A percentile compares a stretch with the other conserved stretches of the same genome.
These are phyloP conservation scores for Cryptosporidium andersoni DNA, from an alignment of 169 alveolate species.

Conservation along the genomic window DNA sequence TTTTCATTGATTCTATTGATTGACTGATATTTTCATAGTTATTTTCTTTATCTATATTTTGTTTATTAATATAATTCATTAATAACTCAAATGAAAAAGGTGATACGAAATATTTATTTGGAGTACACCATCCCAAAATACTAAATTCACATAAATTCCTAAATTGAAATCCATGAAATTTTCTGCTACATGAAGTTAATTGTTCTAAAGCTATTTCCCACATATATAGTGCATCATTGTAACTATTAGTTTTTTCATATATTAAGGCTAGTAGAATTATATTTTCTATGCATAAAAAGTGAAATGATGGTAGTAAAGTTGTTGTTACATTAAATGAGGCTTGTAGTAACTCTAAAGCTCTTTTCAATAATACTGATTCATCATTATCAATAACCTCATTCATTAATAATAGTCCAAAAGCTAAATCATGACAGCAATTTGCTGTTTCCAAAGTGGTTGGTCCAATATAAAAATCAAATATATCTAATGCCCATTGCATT, in stretches of 20 bases:
- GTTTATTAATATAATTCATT: background rate
- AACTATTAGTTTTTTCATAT: constrained; percentile 27
- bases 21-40: background rate
- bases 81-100: constrained; percentile 4
- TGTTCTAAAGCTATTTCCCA: constrained; percentile 55
- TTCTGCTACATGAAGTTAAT: constrained; percentile 22
- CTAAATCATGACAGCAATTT: constrained; percentile 58
- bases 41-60: background rate
- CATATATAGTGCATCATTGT: constrained; percentile 14
- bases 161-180: constrained; percentile 45
- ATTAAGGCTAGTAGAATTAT: constrained; percentile 44
- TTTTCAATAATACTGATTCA: constrained; percentile 28
- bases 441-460: constrained; percentile 56
- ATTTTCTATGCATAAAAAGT: constrained; percentile 37
- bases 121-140: constrained; percentile 52
- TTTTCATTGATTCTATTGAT: background rate
- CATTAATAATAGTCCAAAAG: constrained; percentile 26
- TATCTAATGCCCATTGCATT: constrained; percentile 68
- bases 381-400: constrained; percentile 31
- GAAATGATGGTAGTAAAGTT: constrained; percentile 17
- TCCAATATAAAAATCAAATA: constrained; percentile 69
- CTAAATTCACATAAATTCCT: constrained; percentile 57
- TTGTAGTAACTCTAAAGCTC: constrained; percentile 42
- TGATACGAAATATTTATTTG: constrained; percentile 40
- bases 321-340: constrained; percentile 66